Evolutionary conservation across 441 rosid genomes (phyloP).

Genomic region (Erysimum cheiri): DNA sequence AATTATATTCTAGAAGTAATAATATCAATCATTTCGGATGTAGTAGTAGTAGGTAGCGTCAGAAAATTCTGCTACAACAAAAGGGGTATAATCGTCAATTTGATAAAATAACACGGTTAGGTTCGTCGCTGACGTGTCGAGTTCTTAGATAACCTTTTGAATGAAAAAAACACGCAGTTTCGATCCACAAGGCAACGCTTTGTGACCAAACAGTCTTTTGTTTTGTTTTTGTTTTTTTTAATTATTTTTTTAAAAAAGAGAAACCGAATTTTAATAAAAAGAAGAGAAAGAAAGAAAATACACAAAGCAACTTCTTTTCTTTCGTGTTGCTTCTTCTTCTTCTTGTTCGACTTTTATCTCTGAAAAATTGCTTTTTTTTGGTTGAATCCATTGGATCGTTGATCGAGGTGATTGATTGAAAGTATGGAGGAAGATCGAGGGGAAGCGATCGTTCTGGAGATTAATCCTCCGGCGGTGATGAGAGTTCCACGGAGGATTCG

Average conservation of each 20-base stretch:
- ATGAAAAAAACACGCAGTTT: slow-evolving; percentile 20
- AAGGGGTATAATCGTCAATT: slow-evolving; percentile 34
- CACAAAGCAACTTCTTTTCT: slow-evolving; percentile 42
- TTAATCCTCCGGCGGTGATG: slow-evolving; percentile 46
- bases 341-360: slow-evolving; percentile 31
- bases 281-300: slow-evolving; percentile 34
- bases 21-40: slow-evolving; percentile 8
- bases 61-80: slow-evolving; percentile 11
- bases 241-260: not conserved
- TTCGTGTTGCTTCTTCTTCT: slow-evolving; percentile 21
- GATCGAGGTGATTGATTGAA: slow-evolving; percentile 44
- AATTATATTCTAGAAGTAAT: slow-evolving; percentile 7
- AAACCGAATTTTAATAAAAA: slow-evolving; percentile 15
- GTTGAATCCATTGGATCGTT: not conserved
- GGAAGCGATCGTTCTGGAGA: slow-evolving; percentile 57
- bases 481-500: slow-evolving; percentile 69
- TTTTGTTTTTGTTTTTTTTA: not conserved
- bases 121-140: slow-evolving; percentile 44
- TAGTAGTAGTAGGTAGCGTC: slow-evolving; percentile 37
- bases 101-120: slow-evolving; percentile 37
- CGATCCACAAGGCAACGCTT: slow-evolving; percentile 45
- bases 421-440: slow-evolving; percentile 50
- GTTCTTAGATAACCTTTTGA: slow-evolving; percentile 34
- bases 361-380: not conserved
- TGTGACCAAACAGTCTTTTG: slow-evolving; percentile 45